Evolutionary conservation across 192 early-diverging fungal species (phyloP).

Genomic region (Mortierella claussenii): DNA sequence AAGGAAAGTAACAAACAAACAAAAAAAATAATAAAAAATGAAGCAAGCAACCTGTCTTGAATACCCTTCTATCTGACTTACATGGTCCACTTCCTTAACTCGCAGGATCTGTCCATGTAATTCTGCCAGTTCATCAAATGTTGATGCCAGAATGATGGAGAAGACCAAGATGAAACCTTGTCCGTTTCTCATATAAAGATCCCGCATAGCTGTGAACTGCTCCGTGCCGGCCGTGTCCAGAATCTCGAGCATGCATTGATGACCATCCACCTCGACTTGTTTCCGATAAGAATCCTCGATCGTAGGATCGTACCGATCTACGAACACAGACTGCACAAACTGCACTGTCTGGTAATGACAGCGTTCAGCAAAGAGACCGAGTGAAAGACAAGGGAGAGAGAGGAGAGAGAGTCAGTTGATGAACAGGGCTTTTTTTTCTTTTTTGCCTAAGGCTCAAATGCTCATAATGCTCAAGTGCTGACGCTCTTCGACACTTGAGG

Average conservation of each 20-base stretch:
- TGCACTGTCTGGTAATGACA: constrained; percentile 74
- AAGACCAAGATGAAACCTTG: constrained; percentile 92
- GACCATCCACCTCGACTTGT: constrained; percentile 84
- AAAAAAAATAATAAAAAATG: neutral
- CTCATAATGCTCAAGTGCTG: too few species aligned
- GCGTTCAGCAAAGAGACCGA: too few species aligned
- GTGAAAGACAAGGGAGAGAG: too few species aligned
- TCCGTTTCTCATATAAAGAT: constrained; percentile 92
- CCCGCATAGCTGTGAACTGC: constrained; percentile 74
- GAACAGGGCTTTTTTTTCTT: too few species aligned
- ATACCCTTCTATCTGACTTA: constrained; percentile 36
- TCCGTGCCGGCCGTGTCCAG: constrained; percentile 90
- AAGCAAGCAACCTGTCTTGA: neutral
- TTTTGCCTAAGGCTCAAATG: too few species aligned
- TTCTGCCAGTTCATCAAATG: constrained; percentile 81
- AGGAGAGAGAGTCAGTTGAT: too few species aligned
- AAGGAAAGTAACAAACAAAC: neutral
- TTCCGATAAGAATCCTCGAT: constrained; percentile 94
- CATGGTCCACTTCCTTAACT: constrained; percentile 81
- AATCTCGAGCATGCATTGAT: constrained; percentile 86
- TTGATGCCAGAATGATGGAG: constrained; percentile 75
- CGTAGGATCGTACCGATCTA: constrained; percentile 95
- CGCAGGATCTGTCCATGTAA: constrained; percentile 79
- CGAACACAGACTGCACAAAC: constrained; percentile 93
- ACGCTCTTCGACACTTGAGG: too few species aligned